These are phyloP conservation scores for Penicillium coffeae DNA, from an alignment of 495 filamentous ascomycete genomes.

Conservation along the genomic window DNA sequence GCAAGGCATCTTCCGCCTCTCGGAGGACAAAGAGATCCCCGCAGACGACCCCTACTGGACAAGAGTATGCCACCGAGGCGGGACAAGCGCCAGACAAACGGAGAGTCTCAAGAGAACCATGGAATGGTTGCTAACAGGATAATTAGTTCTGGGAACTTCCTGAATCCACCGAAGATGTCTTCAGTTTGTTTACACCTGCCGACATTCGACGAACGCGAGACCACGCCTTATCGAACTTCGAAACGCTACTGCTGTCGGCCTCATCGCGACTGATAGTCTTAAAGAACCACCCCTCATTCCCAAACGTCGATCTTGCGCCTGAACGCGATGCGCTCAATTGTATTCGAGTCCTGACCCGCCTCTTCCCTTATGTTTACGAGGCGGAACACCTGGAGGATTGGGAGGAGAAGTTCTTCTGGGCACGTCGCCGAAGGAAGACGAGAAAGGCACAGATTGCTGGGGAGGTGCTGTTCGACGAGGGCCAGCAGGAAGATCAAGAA, in stretches of 20 bases:
- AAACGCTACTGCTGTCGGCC: conserved; percentile 80
- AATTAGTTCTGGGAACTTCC: conserved; percentile 94
- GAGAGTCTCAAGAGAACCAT: neutral
- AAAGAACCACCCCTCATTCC: conserved; percentile 85
- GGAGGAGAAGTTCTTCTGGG: conserved; percentile 95
- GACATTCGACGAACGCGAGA: conserved; percentile 93
- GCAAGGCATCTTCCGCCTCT: conserved; percentile 95
- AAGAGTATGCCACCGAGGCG: conserved; percentile 52
- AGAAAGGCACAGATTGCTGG: conserved; percentile 49
- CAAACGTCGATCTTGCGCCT: conserved; percentile 83
- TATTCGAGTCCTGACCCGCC: conserved; percentile 82
- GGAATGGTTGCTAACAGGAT: conserved; percentile 3
- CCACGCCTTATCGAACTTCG: conserved; percentile 79
- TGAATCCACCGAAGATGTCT: conserved; percentile 92
- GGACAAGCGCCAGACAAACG: too few relatives aligned
- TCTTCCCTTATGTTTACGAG: conserved; percentile 92
- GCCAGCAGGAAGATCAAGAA: conserved; percentile 46
- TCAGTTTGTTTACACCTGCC: conserved; percentile 89
- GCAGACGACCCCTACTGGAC: conserved; percentile 92
- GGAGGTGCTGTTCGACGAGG: conserved; percentile 87
- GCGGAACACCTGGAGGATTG: conserved; percentile 78
- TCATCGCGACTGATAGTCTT: conserved; percentile 76
- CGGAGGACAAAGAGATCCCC: conserved; percentile 83
- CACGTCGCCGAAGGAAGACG: conserved; percentile 61
- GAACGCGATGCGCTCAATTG: conserved; percentile 91